Evolutionary conservation across 2,329 filamentous ascomycete species (phyloP), one percentile per base, ranked within the genome.

Genomic region (Ascochyta rabiei): DNA sequence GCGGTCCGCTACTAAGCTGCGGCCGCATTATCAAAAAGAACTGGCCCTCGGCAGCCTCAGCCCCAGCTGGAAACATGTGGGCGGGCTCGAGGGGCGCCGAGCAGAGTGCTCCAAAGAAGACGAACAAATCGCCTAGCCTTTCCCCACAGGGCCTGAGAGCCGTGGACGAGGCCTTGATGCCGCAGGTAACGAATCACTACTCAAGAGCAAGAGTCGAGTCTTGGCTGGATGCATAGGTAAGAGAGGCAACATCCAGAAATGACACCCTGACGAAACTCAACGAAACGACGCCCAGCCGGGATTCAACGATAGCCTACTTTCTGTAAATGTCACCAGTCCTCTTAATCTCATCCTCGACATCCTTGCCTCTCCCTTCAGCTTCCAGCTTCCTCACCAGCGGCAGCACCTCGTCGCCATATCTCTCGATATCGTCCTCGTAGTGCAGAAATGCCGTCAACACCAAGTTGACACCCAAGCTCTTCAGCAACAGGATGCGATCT

Each of bases 351-450:
- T 76, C 76, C 10, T 74, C 77, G 1, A 63, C 72, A 60, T 82
- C 76, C 61, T 76, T 81, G 0, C 80, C 81, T 24, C 80, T 71
- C 1, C 80, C 81, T 58, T 80, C 67, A 21, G 66, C 75, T 67
- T 83, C 81, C 48, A 81, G 55, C 61, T 79, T 71, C 46, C 81
- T 72, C 2, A 82, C 80, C 30, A 82, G 65, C 7, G 80, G 76
- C 35, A 82, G 47, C 0, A 83, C 77, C 34, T 80, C 71, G 38
- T 71, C 68, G 0, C 80, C 81, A 64, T 82, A 82, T 39, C 69
- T 63, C 64, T 81, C 75, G 50, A 83, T 80, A 55, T 83, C 81
- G 19, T 82, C 79, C 6, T 82, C 80, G 53, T 83, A 82, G 59
- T 83, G 80, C 61, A 83, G 63, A 59, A 82, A 81, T 0, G 79